Base-by-base conservation (phyloP, 2,329 filamentous ascomycete species). In the Cercospora canescens region DNA sequence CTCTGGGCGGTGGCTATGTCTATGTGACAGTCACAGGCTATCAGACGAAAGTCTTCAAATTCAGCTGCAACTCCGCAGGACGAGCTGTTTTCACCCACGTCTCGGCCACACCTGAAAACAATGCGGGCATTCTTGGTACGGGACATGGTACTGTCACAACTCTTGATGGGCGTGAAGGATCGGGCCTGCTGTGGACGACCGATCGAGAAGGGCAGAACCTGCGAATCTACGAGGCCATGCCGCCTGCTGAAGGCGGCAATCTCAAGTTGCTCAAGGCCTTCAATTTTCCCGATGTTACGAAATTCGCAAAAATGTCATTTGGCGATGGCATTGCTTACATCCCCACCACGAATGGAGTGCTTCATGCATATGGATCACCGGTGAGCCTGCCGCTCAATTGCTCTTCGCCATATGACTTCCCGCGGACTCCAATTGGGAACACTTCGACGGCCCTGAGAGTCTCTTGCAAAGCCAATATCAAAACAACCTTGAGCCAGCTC, bases 221-320 rank as follows among this genome's bases (percentile, higher is more conserved):
- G n/a, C 57, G 63, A 9, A 65, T 65, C 35, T 65, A 65, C 24
- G 34, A 65, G 6, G 63, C 63, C 16, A 65, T 55, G 48, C 63
- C 63, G 24, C 62, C 62, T 35, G 39, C 32, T 2, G 48, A 61
- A 4, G 57, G 57, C 4, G 35, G 57, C 2, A 39, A 34, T 21
- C 30, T 65, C 30, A 65, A 45, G 9, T 37, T 65, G 24, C 11
- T 65, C n/a, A 41, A 37, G 6, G 35, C 41, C 7, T 65, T 65
- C 63, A 65, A 65, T 37, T 55, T 65, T 4, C 30, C 41, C 9
- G 57, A 45, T 32, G 41, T 55, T 1, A 48, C 41, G n/a, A 65
- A 65, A 14, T 65, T 65, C 30, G 58, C 58, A 18, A 60, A 65
- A 28, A 35, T 55, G 18, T 52, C 50, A 9, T 65, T 65, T 26